phyloP scores from a whole-genome alignment of 352 stramenopile genomes.

The Phytophthora ramorum region DNA sequence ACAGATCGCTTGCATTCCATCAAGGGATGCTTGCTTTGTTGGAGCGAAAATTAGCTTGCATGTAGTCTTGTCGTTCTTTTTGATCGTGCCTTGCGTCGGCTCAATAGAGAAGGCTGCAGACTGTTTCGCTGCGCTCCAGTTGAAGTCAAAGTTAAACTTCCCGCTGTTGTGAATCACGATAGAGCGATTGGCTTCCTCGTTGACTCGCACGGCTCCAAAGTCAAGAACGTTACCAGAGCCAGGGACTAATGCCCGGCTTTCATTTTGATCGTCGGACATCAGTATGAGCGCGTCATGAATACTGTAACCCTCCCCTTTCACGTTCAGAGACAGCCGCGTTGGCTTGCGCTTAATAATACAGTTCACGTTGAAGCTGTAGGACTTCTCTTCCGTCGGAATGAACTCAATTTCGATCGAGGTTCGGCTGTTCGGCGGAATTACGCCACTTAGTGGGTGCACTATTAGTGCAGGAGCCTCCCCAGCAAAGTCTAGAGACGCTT shows the following conservation, averaged over 20 bases:
- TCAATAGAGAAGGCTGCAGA: slow-evolving; percentile 63
- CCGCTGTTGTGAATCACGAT: slow-evolving; percentile 91
- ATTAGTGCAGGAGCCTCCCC: slow-evolving; percentile 82
- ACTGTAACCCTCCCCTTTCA: slow-evolving; percentile 95
- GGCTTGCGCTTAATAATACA: slow-evolving; percentile 94
- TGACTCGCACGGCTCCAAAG: slow-evolving; percentile 89
- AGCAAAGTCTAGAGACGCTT: slow-evolving; percentile 79
- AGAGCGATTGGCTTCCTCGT: slow-evolving; percentile 70
- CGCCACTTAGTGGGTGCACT: slow-evolving; percentile 88
- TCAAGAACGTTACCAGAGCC: slow-evolving; percentile 65
- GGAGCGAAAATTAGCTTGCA: slow-evolving; percentile 85
- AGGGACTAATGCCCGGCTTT: slow-evolving; percentile 38
- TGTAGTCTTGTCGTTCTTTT: slow-evolving; percentile 85
- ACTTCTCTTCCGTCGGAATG: slow-evolving; percentile 90
- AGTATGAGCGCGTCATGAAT: slow-evolving; percentile 86
- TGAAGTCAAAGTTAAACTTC: slow-evolving; percentile 97
- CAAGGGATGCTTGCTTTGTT: slow-evolving; percentile 74
- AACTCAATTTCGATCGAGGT: slow-evolving; percentile 90
- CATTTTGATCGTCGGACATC: slow-evolving; percentile 48
- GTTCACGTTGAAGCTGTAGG: slow-evolving; percentile 94
- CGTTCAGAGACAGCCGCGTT: slow-evolving; percentile 90
- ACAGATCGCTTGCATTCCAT: slow-evolving; percentile 74
- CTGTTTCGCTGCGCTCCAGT: slow-evolving; percentile 66
- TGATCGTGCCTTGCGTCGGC: slow-evolving; percentile 84
- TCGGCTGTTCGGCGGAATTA: slow-evolving; percentile 90